These are phyloP conservation scores for Mucor racemosus DNA, from an alignment of 371 early-diverging fungal genomes.

Conservation along the genomic window DNA sequence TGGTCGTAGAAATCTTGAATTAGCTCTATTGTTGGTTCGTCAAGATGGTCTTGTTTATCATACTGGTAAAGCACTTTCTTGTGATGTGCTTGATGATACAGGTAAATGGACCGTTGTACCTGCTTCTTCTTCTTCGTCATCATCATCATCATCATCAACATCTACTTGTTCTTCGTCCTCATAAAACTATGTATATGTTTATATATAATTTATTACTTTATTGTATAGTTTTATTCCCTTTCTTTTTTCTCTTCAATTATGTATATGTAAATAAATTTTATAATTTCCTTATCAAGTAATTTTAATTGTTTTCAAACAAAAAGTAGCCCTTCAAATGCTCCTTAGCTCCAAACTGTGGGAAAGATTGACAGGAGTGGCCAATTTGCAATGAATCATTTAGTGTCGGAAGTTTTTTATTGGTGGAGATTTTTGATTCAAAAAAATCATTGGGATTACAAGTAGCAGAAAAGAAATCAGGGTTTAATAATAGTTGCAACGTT, in stretches of 20 bases:
- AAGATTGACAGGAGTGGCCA: slow-evolving; percentile 22
- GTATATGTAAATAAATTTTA: slow-evolving; percentile 7
- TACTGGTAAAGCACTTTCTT: slow-evolving; percentile 39
- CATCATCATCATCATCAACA: not conserved
- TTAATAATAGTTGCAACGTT: not conserved
- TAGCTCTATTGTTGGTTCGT: slow-evolving; percentile 42
- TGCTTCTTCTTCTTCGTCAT: slow-evolving; percentile 12
- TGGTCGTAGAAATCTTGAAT: slow-evolving; percentile 40
- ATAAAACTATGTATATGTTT: slow-evolving; percentile 4
- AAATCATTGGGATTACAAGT: not conserved
- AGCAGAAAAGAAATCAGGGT: not conserved
- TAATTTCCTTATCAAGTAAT: slow-evolving; percentile 11
- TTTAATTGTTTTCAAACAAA: slow-evolving; percentile 2
- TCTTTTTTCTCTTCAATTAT: not conserved
- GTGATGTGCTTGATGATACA: slow-evolving; percentile 9
- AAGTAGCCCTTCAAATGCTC: too few species aligned
- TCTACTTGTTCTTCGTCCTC: not conserved
- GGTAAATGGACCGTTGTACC: slow-evolving; percentile 17
- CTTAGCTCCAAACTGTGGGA: slow-evolving; percentile 16
- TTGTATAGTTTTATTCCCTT: slow-evolving; percentile 7
- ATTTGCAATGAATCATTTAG: slow-evolving; percentile 22
- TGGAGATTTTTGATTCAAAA: not conserved
- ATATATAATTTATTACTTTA: not conserved
- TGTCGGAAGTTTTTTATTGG: slow-evolving; percentile 13
- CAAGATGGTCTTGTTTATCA: slow-evolving; percentile 49